phyloP scores from a whole-genome alignment of 257 asterid species.

The Solanum ahanhuiri region DNA sequence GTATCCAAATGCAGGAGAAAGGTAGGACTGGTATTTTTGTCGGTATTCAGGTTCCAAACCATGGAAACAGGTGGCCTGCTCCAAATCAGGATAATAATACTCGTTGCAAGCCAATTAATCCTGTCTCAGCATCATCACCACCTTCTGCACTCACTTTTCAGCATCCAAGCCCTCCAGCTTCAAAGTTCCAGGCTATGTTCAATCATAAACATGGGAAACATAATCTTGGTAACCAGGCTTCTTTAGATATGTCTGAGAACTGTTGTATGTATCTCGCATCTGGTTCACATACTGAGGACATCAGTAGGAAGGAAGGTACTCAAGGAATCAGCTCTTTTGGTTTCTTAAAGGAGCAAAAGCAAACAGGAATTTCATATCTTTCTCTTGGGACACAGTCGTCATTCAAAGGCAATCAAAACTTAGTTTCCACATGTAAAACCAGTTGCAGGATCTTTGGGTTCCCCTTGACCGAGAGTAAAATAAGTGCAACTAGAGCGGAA shows the following conservation, averaged over 20 bases:
- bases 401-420: constrained; percentile 20
- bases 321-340: constrained; percentile 13
- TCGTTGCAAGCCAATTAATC: constrained; percentile 16
- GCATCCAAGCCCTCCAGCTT: constrained; percentile 30
- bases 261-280: constrained; percentile 7
- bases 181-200: constrained; percentile 18
- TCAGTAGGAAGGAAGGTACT: constrained; percentile 7
- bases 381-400: constrained; percentile 36
- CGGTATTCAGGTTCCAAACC: constrained; percentile 30
- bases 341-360: constrained; percentile 14
- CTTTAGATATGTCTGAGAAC: constrained; percentile 25
- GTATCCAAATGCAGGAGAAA: constrained; percentile 19
- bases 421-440: constrained; percentile 38
- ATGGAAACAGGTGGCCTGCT: constrained; percentile 43
- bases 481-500: constrained; percentile 15
- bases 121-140: constrained; percentile 33
- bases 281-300: constrained; percentile 13
- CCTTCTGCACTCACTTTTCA: constrained; percentile 41
- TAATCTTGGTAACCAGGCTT: constrained; percentile 16
- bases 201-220: constrained; percentile 18
- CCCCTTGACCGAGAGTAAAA: constrained; percentile 58
- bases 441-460: constrained; percentile 86
- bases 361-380: constrained; percentile 1
- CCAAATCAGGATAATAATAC: constrained; percentile 21
- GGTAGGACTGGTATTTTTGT: constrained; percentile 11